Evolutionary conservation across 352 stramenopile species (phyloP).

Genomic region (Pythium folliculosum): DNA sequence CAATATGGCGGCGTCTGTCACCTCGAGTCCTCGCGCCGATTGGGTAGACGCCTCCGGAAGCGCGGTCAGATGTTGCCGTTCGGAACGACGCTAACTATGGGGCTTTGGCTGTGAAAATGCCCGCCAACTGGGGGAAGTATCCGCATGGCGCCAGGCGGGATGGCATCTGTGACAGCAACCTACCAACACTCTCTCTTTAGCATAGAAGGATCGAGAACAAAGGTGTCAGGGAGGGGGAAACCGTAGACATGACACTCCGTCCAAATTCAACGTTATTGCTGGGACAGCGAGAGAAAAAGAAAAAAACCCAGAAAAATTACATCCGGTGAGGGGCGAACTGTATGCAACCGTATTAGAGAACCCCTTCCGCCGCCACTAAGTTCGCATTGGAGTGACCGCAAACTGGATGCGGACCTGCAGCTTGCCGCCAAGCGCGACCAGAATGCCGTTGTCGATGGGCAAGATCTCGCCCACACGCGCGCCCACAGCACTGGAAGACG

Average conservation of each 20-base stretch:
- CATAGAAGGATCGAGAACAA: conserved; percentile 11
- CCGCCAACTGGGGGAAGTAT: conserved; percentile 10
- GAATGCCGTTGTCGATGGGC: conserved; percentile 43
- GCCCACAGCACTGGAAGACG: background rate
- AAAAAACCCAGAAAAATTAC: conserved; percentile 22
- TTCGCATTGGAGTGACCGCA: conserved; percentile 1
- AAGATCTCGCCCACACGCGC: conserved; percentile 2
- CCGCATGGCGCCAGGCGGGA: conserved; percentile 9
- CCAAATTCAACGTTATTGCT: conserved; percentile 8
- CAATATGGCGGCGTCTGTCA: background rate
- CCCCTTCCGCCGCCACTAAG: conserved; percentile 3
- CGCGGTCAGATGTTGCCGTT: conserved; percentile 31
- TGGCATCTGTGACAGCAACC: conserved; percentile 9
- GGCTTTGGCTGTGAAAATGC: too few relatives aligned
- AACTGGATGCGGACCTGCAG: conserved; percentile 60
- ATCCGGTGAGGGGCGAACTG: background rate
- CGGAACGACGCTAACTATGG: too few relatives aligned
- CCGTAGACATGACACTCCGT: conserved; percentile 20
- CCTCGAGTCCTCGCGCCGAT: conserved; percentile 16
- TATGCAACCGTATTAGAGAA: background rate
- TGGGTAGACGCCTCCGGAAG: conserved; percentile 13
- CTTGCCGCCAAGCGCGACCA: conserved; percentile 36
- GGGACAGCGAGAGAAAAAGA: background rate
- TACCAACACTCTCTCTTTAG: conserved; percentile 12
- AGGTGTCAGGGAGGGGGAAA: background rate